Evolutionary conservation across 2,329 filamentous ascomycete genomes (phyloP).

Genomic region (Cercospora sp.): DNA sequence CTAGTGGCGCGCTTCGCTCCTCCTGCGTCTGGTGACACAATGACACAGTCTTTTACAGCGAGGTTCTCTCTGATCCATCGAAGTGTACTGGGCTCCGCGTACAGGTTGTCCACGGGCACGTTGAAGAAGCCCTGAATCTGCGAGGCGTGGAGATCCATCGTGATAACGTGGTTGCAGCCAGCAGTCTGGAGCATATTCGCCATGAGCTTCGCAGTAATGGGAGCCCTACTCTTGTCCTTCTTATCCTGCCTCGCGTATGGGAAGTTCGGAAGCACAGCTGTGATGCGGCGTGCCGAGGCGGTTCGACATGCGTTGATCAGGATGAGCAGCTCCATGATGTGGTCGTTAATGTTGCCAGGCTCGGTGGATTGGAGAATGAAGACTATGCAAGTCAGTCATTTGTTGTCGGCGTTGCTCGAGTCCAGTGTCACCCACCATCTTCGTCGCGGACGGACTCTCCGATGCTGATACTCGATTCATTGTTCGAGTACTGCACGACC

Average conservation of each 20-base stretch:
- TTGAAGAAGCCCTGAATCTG: constrained; percentile 98
- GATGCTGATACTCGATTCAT: constrained; percentile 87
- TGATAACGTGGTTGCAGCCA: constrained; percentile 90
- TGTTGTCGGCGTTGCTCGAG: neutral
- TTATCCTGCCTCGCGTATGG: constrained; percentile 97
- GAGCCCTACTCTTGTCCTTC: constrained; percentile 94
- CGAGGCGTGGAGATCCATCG: constrained; percentile 91
- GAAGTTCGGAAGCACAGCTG: constrained; percentile 93
- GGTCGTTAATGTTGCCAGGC: constrained; percentile 95
- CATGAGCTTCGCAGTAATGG: constrained; percentile 92
- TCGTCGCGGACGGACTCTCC: constrained; percentile 95
- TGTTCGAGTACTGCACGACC: constrained; percentile 82
- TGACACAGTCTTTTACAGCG: constrained; percentile 78
- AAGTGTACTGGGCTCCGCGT: constrained; percentile 88
- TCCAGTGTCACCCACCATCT: constrained; percentile 62
- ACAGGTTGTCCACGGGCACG: constrained; percentile 75
- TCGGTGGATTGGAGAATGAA: constrained; percentile 96
- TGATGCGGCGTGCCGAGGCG: constrained; percentile 84
- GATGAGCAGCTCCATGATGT: constrained; percentile 95
- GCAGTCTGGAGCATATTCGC: constrained; percentile 97
- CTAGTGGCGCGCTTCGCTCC: constrained; percentile 91
- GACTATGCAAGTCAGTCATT: constrained; percentile 51
- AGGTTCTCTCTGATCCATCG: constrained; percentile 90
- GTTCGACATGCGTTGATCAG: constrained; percentile 96
- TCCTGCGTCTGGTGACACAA: constrained; percentile 92